Percentiles rank a stretch among this genome's conserved stretches.
phyloP scores from a whole-genome alignment of 768 basidiomycete genomes.

The Kondoa subrosea region DNA sequence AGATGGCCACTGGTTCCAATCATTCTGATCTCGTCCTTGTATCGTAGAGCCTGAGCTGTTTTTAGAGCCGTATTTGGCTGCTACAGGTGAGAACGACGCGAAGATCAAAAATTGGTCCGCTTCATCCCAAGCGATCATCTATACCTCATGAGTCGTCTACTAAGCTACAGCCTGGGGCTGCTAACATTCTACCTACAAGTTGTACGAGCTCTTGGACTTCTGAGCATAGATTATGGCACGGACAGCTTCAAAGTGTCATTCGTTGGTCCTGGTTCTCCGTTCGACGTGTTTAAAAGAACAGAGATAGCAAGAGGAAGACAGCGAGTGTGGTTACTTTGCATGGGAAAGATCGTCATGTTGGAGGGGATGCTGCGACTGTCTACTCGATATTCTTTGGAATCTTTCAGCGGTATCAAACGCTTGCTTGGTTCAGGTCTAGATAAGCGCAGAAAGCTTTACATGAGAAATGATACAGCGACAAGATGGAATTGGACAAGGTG shows the following conservation, averaged over 20 bases:
- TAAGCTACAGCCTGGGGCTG: background rate
- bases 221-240: slow-evolving; percentile 95
- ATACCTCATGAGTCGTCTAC: too few species aligned
- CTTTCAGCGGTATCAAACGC: background rate
- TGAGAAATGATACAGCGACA: too few species aligned
- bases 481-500: too few species aligned
- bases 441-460: too few species aligned
- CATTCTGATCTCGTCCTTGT: too few species aligned
- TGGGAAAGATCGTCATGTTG: slow-evolving; percentile 66
- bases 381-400: background rate
- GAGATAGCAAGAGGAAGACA: slow-evolving; percentile 92
- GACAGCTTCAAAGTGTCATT: slow-evolving; percentile 95
- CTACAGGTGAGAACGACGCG: too few species aligned
- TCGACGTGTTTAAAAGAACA: slow-evolving; percentile 91
- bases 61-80: too few species aligned
- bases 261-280: slow-evolving; percentile 82
- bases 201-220: slow-evolving; percentile 33
- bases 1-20: too few species aligned
- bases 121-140: too few species aligned
- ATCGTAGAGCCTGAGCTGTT: too few species aligned
- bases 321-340: slow-evolving; percentile 82
- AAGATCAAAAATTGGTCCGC: too few species aligned
- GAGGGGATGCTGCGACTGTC: slow-evolving; percentile 52
- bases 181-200: background rate
- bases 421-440: background rate